Conservation (phyloP, 2,329 filamentous ascomycete species). For the Venturia asperata region DNA sequence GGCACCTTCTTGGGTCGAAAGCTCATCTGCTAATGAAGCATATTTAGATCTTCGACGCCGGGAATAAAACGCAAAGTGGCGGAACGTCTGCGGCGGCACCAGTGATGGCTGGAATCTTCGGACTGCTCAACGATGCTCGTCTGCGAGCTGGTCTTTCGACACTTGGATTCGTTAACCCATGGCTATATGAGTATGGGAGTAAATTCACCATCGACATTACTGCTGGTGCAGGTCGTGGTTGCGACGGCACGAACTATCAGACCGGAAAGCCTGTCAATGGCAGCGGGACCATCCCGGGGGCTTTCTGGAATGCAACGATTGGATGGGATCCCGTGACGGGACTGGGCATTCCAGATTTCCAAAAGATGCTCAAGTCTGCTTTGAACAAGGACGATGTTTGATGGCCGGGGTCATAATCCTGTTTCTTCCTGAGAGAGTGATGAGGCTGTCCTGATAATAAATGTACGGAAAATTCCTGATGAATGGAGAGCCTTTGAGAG, state of each 20-base stretch:
- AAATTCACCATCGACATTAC: conserved; percentile 26
- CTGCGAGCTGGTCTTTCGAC: conserved; percentile 38
- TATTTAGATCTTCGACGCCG: not conserved
- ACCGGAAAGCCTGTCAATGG: not conserved
- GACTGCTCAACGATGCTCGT: conserved; percentile 52
- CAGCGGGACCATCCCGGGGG: conserved; percentile 23
- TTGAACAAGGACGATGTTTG: not conserved
- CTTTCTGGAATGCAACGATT: conserved; percentile 37
- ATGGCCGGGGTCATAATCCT: too few relatives aligned
- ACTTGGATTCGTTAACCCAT: conserved; percentile 51
- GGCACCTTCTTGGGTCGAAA: not conserved
- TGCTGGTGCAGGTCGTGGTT: conserved; percentile 4
- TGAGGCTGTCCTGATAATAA: too few relatives aligned
- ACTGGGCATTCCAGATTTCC: conserved; percentile 43
- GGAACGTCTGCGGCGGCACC: conserved; percentile 31
- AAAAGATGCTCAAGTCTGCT: conserved; percentile 28
- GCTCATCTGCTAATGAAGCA: not conserved
- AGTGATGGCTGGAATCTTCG: conserved; percentile 47
- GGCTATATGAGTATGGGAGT: conserved; percentile 38
- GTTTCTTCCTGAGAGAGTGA: too few relatives aligned
- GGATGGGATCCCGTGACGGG: conserved; percentile 46
- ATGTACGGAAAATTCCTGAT: too few relatives aligned
- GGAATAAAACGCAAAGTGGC: not conserved
- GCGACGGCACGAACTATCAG: not conserved
- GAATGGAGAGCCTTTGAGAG: too few relatives aligned